phyloP scores from a whole-genome alignment of 2,329 filamentous ascomycete species.

The Mariannaea sp. region DNA sequence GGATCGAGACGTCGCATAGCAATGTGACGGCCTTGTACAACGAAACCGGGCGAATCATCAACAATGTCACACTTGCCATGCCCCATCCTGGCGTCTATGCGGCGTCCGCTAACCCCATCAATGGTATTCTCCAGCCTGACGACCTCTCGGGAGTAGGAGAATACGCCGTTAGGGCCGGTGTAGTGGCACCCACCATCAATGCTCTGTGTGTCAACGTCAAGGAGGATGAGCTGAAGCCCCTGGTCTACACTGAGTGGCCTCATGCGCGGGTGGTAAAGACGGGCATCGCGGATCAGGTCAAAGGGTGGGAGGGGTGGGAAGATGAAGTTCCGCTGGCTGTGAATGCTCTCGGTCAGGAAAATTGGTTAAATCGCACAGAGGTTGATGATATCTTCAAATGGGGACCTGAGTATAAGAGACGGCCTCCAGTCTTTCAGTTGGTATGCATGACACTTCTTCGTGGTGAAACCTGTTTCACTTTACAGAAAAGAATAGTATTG shows the following conservation, averaged over 20 bases:
- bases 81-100: conserved; percentile 71
- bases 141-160: conserved; percentile 69
- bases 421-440: conserved; percentile 57
- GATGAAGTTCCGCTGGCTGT: conserved; percentile 43
- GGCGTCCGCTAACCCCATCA: conserved; percentile 64
- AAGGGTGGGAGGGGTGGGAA: conserved; percentile 45
- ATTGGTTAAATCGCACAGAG: conserved; percentile 59
- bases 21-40: conserved; percentile 58
- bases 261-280: conserved; percentile 42
- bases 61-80: conserved; percentile 79
- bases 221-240: conserved; percentile 60
- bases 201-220: conserved; percentile 74
- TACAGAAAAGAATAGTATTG: too few relatives aligned
- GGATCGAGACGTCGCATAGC: conserved; percentile 63
- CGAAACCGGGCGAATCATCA: conserved; percentile 62
- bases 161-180: conserved; percentile 69
- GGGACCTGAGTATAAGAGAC: conserved; percentile 56
- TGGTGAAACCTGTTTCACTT: too few relatives aligned
- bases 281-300: conserved; percentile 42
- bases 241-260: conserved; percentile 69
- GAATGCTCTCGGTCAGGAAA: conserved; percentile 28
- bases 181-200: conserved; percentile 72
- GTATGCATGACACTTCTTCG: conserved; percentile 46
- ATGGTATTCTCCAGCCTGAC: conserved; percentile 71
- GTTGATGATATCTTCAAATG: conserved; percentile 75